Base-by-base conservation (phyloP, 2,329 filamentous ascomycete genomes). In the Teratosphaeria viscida region DNA sequence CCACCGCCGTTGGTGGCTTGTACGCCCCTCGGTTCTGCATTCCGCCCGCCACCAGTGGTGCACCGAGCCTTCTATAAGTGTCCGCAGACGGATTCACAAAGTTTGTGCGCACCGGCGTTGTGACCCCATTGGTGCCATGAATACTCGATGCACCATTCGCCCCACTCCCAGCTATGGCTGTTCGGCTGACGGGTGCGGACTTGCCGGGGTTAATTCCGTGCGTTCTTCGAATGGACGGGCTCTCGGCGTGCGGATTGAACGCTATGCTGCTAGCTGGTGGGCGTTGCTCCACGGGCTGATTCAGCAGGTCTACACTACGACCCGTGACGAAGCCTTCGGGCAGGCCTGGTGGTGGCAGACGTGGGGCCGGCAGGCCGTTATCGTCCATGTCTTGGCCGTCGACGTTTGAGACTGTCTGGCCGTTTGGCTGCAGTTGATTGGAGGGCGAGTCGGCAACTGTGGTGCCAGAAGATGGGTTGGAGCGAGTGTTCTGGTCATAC, bases 191-290 rank as follows among this genome's bases (percentile, higher is more conserved):
- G 0, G 91, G 90, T 57, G 87, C 86, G 4, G 88, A 92, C 57
- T 84, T 86, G 26, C 77, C 85, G 69, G 95, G 90, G 68, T 96
- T 90, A 47, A 96, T 82, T 2, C 92, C 92, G 0, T 88, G 88
- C 0, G 92, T 96, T 71, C 92, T 92, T 62, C 90, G 84, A 69
- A 96, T 91, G 0, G 91, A 94, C 0, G 92, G 91, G 62, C 75
- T 78, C 56, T 80, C 78, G 12, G 70, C 75, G 57, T 79, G 74
- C 4, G 78, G 78, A 54, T 81, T 78, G 70, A 80, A 81, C 16
- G 56, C 74, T 19, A 71, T 61, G 14, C 64, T 61, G 1, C 62
- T 56, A 14, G 59, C 59, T 0, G 73, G 71, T 14, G 74, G 66
- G 58, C 73, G 62, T 2, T 68, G 57, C n/a, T 72, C 66, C 5